phyloP scores from a whole-genome alignment of 306 rosid genomes.

The Amphicarpaea edgeworthii region DNA sequence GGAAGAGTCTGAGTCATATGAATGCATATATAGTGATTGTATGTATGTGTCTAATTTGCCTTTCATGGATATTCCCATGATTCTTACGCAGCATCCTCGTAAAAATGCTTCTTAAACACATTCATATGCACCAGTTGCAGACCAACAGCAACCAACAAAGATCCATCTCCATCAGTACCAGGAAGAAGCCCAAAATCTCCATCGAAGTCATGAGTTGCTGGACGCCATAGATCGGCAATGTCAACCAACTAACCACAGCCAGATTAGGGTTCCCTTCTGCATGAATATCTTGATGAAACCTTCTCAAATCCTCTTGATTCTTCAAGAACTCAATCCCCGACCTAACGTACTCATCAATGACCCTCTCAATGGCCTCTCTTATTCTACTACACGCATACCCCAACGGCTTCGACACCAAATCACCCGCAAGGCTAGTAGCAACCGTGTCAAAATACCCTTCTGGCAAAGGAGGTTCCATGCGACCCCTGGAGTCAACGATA shows the following conservation, averaged over 20 bases:
- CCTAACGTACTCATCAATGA: slow-evolving; percentile 53
- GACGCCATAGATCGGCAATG: neutral
- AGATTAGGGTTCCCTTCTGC: slow-evolving; percentile 34
- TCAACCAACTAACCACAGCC: slow-evolving; percentile 4
- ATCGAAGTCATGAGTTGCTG: slow-evolving; percentile 1
- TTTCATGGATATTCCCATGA: too few species aligned
- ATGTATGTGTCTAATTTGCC: too few species aligned
- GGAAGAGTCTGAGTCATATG: too few species aligned
- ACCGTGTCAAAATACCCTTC: slow-evolving; percentile 63
- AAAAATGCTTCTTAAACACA: slow-evolving; percentile 8
- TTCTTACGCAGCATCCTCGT: too few species aligned
- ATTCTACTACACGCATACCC: slow-evolving; percentile 62
- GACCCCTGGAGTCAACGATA: slow-evolving; percentile 52
- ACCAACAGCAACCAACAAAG: neutral
- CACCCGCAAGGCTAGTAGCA: slow-evolving; percentile 57
- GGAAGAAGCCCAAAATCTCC: slow-evolving; percentile 13
- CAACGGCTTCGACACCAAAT: slow-evolving; percentile 56
- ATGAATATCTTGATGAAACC: slow-evolving; percentile 58
- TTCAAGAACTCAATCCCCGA: slow-evolving; percentile 55
- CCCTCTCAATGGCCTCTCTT: slow-evolving; percentile 63
- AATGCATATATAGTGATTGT: too few species aligned
- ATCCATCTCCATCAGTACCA: neutral
- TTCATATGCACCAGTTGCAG: neutral
- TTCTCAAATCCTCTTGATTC: slow-evolving; percentile 52
- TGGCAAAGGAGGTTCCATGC: slow-evolving; percentile 60